Evolutionary conservation across 192 early-diverging fungal species (phyloP).

Genomic region (Phycomyces nitens): DNA sequence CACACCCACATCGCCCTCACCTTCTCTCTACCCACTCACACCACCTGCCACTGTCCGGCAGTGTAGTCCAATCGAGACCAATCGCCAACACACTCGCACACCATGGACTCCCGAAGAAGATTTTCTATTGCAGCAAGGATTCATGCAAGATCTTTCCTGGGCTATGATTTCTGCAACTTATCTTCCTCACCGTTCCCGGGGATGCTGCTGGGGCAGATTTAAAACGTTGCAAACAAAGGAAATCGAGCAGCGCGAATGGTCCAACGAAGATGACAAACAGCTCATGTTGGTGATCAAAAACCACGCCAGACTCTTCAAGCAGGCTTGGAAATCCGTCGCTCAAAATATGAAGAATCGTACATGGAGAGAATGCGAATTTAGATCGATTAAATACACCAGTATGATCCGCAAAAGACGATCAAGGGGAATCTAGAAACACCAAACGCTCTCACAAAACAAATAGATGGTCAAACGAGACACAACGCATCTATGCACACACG

Average conservation of each 20-base stretch:
- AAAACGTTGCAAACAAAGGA: constrained; percentile 25
- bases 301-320: constrained; percentile 20
- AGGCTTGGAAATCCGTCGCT: constrained; percentile 26
- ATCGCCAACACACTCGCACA: constrained; percentile 13
- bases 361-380: constrained; percentile 23
- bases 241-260: constrained; percentile 21
- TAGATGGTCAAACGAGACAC: too few relatives aligned
- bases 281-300: constrained; percentile 20
- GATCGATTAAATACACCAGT: background rate
- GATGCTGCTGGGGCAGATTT: constrained; percentile 30
- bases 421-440: too few relatives aligned
- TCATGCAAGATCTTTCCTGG: constrained; percentile 25
- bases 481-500: too few relatives aligned
- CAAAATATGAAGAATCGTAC: constrained; percentile 14
- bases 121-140: constrained; percentile 22
- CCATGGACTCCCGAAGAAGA: constrained; percentile 30
- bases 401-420: too few relatives aligned
- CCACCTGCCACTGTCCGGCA: too few relatives aligned
- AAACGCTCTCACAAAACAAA: too few relatives aligned
- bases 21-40: too few relatives aligned
- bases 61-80: too few relatives aligned
- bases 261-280: constrained; percentile 14
- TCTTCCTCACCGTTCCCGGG: constrained; percentile 25
- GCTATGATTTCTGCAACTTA: constrained; percentile 22
- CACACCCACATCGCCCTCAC: too few relatives aligned